These are phyloP conservation scores for Candida gigantensis DNA, from an alignment of 1,139 yeast genomes.

Conservation along the genomic window DNA sequence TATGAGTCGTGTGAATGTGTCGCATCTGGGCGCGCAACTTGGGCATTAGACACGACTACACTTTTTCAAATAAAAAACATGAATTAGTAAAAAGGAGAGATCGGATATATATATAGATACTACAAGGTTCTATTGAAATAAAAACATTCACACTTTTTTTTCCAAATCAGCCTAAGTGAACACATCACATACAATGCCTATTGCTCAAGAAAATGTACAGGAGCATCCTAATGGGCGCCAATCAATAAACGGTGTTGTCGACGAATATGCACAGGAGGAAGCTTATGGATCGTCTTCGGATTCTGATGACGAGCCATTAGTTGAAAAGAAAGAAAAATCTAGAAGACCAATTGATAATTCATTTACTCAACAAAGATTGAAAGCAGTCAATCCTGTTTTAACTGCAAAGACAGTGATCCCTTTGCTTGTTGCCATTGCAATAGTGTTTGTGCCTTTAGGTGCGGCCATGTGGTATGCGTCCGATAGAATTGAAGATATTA, in stretches of 20 bases:
- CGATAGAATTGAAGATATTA: conserved; percentile 72
- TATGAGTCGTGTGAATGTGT: background rate
- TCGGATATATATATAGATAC: background rate
- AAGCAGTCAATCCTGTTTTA: conserved; percentile 65
- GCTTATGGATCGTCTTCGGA: conserved; percentile 22
- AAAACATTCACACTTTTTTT: too few species aligned
- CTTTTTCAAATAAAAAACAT: too few species aligned
- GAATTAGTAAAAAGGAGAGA: background rate
- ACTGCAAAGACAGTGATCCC: conserved; percentile 92
- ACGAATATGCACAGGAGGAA: conserved; percentile 4
- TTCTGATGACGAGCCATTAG: conserved; percentile 20
- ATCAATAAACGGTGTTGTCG: background rate
- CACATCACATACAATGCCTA: too few species aligned
- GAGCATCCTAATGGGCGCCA: conserved; percentile 2
- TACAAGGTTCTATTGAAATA: too few species aligned
- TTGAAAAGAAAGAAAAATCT: conserved; percentile 36
- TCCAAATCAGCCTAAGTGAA: too few species aligned
- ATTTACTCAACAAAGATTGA: conserved; percentile 60
- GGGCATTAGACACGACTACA: too few species aligned
- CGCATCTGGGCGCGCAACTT: background rate
- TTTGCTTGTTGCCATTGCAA: conserved; percentile 68
- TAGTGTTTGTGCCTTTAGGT: conserved; percentile 88
- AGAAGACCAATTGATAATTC: conserved; percentile 61
- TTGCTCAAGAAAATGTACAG: background rate
- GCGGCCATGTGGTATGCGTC: conserved; percentile 87